Evolutionary conservation across 257 asterid species (phyloP), one percentile per base, ranked within the genome.

Genomic region (Perilla frutescens): DNA sequence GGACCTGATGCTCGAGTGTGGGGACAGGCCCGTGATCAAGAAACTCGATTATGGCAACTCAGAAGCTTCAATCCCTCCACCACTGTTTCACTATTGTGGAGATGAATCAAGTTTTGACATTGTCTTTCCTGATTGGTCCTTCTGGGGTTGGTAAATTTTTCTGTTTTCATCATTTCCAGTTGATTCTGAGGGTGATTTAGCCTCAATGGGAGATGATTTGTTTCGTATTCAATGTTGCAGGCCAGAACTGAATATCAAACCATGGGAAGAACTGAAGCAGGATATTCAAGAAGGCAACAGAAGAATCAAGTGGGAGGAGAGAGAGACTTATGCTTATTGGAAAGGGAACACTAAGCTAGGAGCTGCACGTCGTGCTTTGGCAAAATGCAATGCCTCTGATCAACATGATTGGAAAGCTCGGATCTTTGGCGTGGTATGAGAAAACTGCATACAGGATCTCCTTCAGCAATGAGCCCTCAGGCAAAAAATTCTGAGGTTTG

Each of bases 71-170:
- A 3, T 64, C 59, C 90, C 94, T 14, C 96, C 96, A 2, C 96
- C 97, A 1, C 8, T 93, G 79, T 87, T 93, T 73, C 98, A 86
- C 62, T 92, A 86, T 56, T 84, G 95, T 77, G 87, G 91, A 20
- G 88, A 90, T 63, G 82, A 72, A 3, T 71, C 62, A 3, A 87
- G 83, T 68, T 84, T 81, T 62, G 97, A 92, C 70, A 87, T 92
- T 48, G 91, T 86, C 56, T 87, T 90, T 56, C 98, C 97, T 60
- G 98, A 92, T 65, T 92, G 98, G 98, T 83, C 98, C 83, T 93
- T 89, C 84, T 93, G 98, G 98, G 98, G 98, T 89, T 93, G 97
- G 98, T 93, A 90, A 93, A 84, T 72, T 71, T 66, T 76, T 74
- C 69, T 71, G 63, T 76, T 71, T 72, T 79, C 43, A 13, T 56